phyloP scores from a whole-genome alignment of 2,329 filamentous ascomycete genomes.

The Chrysoporthe puriensis region DNA sequence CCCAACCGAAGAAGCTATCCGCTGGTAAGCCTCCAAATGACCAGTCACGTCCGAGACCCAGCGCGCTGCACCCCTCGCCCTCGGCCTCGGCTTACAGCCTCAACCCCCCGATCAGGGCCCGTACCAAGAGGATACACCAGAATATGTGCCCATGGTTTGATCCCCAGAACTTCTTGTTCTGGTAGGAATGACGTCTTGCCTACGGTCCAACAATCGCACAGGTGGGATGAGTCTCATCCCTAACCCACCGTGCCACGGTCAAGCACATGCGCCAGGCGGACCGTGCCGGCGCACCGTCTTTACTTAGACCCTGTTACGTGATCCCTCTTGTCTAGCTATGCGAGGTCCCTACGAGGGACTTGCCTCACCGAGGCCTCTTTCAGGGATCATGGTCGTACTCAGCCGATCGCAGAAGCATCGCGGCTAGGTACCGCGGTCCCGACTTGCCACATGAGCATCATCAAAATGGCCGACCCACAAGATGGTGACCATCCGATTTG shows the following conservation, averaged over 20 bases:
- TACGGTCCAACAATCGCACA: too few relatives aligned
- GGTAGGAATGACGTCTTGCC: background rate
- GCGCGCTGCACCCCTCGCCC: background rate
- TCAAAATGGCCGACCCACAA: background rate
- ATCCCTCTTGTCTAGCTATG: background rate
- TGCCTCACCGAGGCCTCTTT: background rate
- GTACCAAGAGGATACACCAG: too few relatives aligned
- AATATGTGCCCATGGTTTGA: too few relatives aligned
- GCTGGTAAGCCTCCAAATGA: background rate
- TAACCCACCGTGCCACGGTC: background rate
- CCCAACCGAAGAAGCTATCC: background rate
- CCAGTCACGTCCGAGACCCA: background rate
- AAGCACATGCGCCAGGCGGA: background rate
- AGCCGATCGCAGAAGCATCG: background rate
- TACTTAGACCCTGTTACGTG: background rate
- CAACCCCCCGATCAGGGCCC: background rate
- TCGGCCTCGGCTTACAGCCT: constrained; percentile 1
- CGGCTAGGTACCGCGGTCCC: background rate
- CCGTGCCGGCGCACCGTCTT: background rate
- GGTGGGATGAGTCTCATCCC: background rate
- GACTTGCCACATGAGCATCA: background rate
- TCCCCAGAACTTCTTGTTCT: background rate
- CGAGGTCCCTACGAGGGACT: background rate
- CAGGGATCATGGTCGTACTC: background rate
- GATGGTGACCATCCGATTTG: background rate